These are phyloP conservation scores for Tylopilus sp. DNA, from an alignment of 768 basidiomycete genomes.

Conservation along the genomic window DNA sequence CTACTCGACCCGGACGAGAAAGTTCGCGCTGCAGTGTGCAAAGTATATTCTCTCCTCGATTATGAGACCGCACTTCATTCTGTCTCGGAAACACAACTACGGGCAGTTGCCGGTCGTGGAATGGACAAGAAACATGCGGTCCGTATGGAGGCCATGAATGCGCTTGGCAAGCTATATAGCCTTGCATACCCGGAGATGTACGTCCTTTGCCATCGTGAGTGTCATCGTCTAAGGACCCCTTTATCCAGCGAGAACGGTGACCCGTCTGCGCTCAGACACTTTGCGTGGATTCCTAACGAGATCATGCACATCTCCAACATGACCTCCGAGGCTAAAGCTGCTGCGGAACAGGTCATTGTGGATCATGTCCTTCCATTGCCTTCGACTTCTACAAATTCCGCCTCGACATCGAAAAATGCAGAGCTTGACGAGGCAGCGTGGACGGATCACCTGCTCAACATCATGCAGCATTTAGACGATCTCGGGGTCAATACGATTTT, in stretches of 20 bases:
- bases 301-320: constrained; percentile 57
- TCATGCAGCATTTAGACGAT: constrained; percentile 67
- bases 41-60: constrained; percentile 76
- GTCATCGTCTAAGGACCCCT: constrained; percentile 1
- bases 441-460: constrained; percentile 78
- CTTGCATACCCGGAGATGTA: constrained; percentile 90
- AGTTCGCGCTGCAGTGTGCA: constrained; percentile 82
- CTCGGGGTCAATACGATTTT: constrained; percentile 56
- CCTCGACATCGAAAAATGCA: constrained; percentile 41
- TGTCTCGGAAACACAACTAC: constrained; percentile 60
- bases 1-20: constrained; percentile 88
- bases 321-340: constrained; percentile 55
- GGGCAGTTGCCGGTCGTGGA: constrained; percentile 64
- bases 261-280: constrained; percentile 66
- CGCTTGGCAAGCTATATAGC: constrained; percentile 73
- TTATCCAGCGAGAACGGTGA: constrained; percentile 73
- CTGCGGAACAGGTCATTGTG: constrained; percentile 65
- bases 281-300: constrained; percentile 88
- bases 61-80: constrained; percentile 89
- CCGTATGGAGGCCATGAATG: constrained; percentile 71
- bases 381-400: constrained; percentile 31
- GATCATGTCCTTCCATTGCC: constrained; percentile 85
- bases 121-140: constrained; percentile 80
- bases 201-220: constrained; percentile 25
- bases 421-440: constrained; percentile 79